Percentiles rank a stretch among this genome's conserved stretches.
Evolutionary conservation across 2,329 filamentous ascomycete genomes (phyloP).

Genomic region (Diplodia seriata): DNA sequence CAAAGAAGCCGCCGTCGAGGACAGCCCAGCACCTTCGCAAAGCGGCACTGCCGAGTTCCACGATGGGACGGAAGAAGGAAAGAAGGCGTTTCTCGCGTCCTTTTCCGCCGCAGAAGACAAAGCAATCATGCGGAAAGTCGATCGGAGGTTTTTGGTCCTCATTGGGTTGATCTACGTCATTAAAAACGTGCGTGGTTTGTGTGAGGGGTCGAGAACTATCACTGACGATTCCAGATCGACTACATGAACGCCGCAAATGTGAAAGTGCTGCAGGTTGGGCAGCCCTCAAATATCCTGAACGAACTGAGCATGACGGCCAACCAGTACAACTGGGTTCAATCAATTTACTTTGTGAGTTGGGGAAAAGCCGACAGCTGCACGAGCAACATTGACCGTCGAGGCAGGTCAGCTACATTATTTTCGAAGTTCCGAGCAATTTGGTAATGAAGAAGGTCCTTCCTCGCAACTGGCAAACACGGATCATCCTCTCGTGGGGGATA

Average conservation of each 20-base stretch:
- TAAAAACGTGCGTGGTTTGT: slow-evolving; percentile 35
- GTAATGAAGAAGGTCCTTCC: slow-evolving; percentile 48
- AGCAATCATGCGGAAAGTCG: slow-evolving; percentile 39
- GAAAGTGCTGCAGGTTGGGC: slow-evolving; percentile 39
- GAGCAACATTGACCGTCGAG: background rate
- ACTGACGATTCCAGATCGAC: slow-evolving; percentile 36
- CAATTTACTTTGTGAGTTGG: slow-evolving; percentile 36
- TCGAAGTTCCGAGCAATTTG: slow-evolving; percentile 45
- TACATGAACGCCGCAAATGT: slow-evolving; percentile 39
- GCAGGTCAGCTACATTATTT: slow-evolving; percentile 39
- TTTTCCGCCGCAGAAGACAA: slow-evolving; percentile 39
- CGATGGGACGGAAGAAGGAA: slow-evolving; percentile 35
- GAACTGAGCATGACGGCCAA: slow-evolving; percentile 39
- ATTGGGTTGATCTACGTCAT: slow-evolving; percentile 40
- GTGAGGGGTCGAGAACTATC: background rate
- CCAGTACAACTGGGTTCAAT: slow-evolving; percentile 39
- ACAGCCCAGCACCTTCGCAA: background rate
- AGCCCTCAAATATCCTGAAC: slow-evolving; percentile 35
- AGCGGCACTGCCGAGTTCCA: slow-evolving; percentile 9
- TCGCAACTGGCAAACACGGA: slow-evolving; percentile 47
- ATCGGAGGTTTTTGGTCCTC: slow-evolving; percentile 37
- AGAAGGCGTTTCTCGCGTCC: slow-evolving; percentile 37
- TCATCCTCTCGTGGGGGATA: slow-evolving; percentile 40
- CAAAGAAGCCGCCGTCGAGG: slow-evolving; percentile 1
- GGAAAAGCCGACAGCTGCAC: background rate